phyloP scores from a whole-genome alignment of 2,329 filamentous ascomycete genomes.

The Rosellinia necatrix region DNA sequence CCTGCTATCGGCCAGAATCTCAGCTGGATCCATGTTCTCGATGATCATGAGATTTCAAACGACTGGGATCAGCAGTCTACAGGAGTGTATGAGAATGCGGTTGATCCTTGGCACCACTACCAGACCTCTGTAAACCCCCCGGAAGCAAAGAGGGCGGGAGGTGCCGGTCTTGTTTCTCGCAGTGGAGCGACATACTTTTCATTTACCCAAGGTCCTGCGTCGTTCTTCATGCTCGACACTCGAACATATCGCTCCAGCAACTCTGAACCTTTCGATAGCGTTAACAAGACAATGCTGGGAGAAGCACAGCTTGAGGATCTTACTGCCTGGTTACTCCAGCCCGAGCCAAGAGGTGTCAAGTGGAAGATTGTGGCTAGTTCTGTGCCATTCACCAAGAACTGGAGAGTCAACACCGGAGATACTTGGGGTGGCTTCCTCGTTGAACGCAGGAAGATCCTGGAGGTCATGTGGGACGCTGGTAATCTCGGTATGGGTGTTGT shows the following conservation, averaged over 20 bases:
- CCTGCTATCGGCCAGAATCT: constrained; percentile 71
- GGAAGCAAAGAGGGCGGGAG: constrained; percentile 55
- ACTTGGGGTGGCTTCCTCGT: constrained; percentile 92
- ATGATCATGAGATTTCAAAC: constrained; percentile 95
- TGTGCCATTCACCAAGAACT: constrained; percentile 97
- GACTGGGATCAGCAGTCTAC: constrained; percentile 87
- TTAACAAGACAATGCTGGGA: constrained; percentile 87
- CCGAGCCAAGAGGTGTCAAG: constrained; percentile 75
- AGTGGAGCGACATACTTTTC: constrained; percentile 79
- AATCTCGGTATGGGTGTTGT: constrained; percentile 76
- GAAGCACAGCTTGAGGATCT: constrained; percentile 77
- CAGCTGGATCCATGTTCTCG: constrained; percentile 97
- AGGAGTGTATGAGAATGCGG: constrained; percentile 77
- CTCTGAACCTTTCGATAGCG: constrained; percentile 60
- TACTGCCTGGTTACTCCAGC: constrained; percentile 72
- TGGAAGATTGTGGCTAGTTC: constrained; percentile 95
- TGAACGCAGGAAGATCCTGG: constrained; percentile 78
- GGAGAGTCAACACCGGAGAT: constrained; percentile 84
- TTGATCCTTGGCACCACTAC: constrained; percentile 86
- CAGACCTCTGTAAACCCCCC: constrained; percentile 87
- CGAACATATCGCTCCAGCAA: constrained; percentile 81
- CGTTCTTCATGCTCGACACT: constrained; percentile 95
- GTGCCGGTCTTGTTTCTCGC: constrained; percentile 41
- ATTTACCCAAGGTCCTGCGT: constrained; percentile 87
- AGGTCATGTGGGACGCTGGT: constrained; percentile 92